Percentiles rank a stretch among this genome's conserved stretches.
Evolutionary conservation across 352 stramenopile species (phyloP).

Genomic region (Thalassiosira hispida): DNA sequence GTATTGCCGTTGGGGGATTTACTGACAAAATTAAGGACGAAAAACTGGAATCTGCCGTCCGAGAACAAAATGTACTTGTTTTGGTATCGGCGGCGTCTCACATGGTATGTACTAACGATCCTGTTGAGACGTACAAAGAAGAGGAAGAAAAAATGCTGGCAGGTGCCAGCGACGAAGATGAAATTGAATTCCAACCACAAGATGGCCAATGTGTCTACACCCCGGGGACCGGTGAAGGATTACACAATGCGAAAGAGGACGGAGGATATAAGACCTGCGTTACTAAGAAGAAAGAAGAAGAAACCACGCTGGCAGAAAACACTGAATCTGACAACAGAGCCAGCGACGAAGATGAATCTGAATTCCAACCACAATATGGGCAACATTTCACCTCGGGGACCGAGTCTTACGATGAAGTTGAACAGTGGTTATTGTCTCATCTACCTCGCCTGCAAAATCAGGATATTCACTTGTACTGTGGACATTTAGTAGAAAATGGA

Average conservation of each 20-base stretch:
- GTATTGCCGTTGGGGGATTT: too few species aligned
- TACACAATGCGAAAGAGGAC: too few species aligned
- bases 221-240: too few species aligned
- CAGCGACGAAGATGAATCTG: not conserved
- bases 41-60: not conserved
- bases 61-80: not conserved
- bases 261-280: too few species aligned
- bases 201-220: too few species aligned
- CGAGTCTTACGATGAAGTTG: conserved; percentile 24
- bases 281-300: too few species aligned
- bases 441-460: conserved; percentile 32
- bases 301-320: too few species aligned
- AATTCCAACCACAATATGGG: not conserved
- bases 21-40: not conserved
- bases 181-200: too few species aligned
- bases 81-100: not conserved
- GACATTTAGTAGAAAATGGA: conserved; percentile 38
- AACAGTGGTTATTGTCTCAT: conserved; percentile 36
- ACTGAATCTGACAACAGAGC: too few species aligned
- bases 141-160: too few species aligned
- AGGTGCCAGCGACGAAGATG: too few species aligned
- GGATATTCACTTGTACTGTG: conserved; percentile 31
- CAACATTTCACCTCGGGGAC: not conserved
- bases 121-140: too few species aligned
- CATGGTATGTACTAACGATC: not conserved